Percentiles rank a stretch among this genome's conserved stretches.
phyloP scores from a whole-genome alignment of 176 grass and related monocot species.

The Musa troglodytarum region DNA sequence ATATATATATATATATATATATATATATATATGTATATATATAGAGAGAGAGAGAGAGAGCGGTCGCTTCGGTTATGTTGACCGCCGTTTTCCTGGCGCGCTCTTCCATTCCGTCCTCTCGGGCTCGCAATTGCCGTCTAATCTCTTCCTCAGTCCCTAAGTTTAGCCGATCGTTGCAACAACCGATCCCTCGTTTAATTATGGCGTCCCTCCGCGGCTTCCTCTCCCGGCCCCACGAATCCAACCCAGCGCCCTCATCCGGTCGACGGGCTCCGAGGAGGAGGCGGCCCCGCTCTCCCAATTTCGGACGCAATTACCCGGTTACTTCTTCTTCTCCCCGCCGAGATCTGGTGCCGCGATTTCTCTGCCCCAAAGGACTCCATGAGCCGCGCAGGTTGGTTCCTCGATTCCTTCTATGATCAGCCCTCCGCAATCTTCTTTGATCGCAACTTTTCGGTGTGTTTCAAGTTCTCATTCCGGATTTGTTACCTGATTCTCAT shows the following conservation, averaged over 20 bases:
- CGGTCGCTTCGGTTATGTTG: too few relatives aligned
- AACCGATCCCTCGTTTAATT: background rate
- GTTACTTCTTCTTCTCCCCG: too few relatives aligned
- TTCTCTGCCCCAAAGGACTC: background rate
- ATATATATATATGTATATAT: too few relatives aligned
- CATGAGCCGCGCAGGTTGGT: background rate
- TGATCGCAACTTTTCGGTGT: background rate
- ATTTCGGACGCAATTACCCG: background rate
- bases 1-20: too few relatives aligned
- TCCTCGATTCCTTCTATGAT: background rate
- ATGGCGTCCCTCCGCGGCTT: conserved; percentile 1
- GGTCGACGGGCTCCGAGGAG: background rate
- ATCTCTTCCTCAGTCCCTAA: background rate
- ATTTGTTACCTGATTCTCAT: background rate
- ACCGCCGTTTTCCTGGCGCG: too few relatives aligned
- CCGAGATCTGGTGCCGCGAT: background rate
- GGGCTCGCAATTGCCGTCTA: background rate
- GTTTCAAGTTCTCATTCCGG: background rate
- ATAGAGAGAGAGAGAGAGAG: too few relatives aligned
- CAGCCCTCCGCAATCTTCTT: background rate
- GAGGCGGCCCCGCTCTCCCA: background rate
- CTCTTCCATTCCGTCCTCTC: background rate
- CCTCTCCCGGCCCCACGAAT: conserved; percentile 6
- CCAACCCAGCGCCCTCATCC: background rate
- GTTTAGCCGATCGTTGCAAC: conserved; percentile 30